A percentile compares a stretch with the other conserved stretches of the same genome.
Evolutionary conservation across 164 flowering plant genomes (phyloP).

Genomic region (Brasenia schreberi): DNA sequence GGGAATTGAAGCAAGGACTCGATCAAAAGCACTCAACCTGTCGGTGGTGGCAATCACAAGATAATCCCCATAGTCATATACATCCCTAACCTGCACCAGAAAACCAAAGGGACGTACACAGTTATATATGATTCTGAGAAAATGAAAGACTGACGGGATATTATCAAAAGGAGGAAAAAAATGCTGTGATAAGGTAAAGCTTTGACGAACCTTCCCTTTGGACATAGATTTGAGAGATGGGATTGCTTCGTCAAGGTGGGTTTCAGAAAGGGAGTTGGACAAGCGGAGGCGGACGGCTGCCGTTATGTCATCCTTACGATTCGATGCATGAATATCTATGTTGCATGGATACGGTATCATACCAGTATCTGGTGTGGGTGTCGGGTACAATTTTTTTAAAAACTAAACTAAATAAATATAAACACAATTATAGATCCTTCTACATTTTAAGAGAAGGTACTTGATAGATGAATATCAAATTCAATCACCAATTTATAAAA

Average conservation of each 20-base stretch:
- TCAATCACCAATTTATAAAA: no score
- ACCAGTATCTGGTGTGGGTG: no score
- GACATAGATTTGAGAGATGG: slow-evolving; percentile 63
- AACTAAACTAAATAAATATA: no score
- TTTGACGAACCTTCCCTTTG: slow-evolving; percentile 65
- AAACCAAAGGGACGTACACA: not conserved
- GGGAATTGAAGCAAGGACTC: slow-evolving; percentile 92
- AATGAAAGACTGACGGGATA: not conserved
- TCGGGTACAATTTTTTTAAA: no score
- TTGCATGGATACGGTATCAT: no score
- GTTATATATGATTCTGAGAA: not conserved
- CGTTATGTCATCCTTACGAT: slow-evolving; percentile 34
- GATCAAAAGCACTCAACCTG: slow-evolving; percentile 89
- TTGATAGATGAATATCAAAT: no score
- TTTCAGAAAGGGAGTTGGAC: slow-evolving; percentile 64
- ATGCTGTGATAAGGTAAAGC: not conserved
- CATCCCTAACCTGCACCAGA: slow-evolving; percentile 60
- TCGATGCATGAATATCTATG: slow-evolving; percentile 1
- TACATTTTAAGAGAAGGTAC: no score
- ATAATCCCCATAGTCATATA: slow-evolving; percentile 85
- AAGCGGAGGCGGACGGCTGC: slow-evolving; percentile 24
- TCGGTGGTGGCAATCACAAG: slow-evolving; percentile 92
- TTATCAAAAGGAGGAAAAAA: not conserved
- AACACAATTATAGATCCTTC: no score
- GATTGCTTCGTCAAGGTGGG: slow-evolving; percentile 59